A percentile compares a stretch with the other conserved stretches of the same genome.
These are phyloP conservation scores for Zizania latifolia DNA, from an alignment of 176 grass and related monocot species.

Conservation along the genomic window DNA sequence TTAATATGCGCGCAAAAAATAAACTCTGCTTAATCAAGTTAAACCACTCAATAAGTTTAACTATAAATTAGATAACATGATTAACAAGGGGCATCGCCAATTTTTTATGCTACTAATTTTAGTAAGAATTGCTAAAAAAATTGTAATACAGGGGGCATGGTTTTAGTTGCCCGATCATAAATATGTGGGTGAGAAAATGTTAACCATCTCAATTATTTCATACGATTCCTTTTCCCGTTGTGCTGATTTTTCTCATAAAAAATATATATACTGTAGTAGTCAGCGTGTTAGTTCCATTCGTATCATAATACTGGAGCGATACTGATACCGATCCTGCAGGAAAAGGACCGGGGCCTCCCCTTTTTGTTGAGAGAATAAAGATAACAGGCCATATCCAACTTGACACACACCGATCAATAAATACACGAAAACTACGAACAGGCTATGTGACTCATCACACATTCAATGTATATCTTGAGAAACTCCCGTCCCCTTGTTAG, in stretches of 20 bases:
- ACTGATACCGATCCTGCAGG: not conserved
- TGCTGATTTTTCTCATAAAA: not conserved
- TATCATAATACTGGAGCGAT: not conserved
- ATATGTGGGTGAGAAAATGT: too few relatives aligned
- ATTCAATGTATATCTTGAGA: not conserved
- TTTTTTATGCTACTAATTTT: not conserved
- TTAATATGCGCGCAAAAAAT: too few relatives aligned
- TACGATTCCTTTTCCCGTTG: not conserved
- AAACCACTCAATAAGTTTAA: too few relatives aligned
- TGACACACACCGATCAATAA: slow-evolving; percentile 14
- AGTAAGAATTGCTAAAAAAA: too few relatives aligned
- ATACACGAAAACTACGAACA: not conserved
- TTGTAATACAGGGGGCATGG: too few relatives aligned
- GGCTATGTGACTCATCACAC: slow-evolving; percentile 6
- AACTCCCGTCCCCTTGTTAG: too few relatives aligned
- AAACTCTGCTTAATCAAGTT: too few relatives aligned
- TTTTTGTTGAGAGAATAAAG: not conserved
- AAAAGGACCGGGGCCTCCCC: slow-evolving; percentile 7
- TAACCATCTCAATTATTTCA: not conserved
- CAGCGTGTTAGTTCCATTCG: not conserved
- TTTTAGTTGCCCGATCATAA: not conserved
- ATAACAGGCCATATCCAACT: not conserved
- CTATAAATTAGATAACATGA: too few relatives aligned
- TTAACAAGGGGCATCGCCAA: too few relatives aligned
- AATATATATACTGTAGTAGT: too few relatives aligned